Base-by-base conservation (phyloP, 2,329 filamentous ascomycete species). In the Eutypa lata region DNA sequence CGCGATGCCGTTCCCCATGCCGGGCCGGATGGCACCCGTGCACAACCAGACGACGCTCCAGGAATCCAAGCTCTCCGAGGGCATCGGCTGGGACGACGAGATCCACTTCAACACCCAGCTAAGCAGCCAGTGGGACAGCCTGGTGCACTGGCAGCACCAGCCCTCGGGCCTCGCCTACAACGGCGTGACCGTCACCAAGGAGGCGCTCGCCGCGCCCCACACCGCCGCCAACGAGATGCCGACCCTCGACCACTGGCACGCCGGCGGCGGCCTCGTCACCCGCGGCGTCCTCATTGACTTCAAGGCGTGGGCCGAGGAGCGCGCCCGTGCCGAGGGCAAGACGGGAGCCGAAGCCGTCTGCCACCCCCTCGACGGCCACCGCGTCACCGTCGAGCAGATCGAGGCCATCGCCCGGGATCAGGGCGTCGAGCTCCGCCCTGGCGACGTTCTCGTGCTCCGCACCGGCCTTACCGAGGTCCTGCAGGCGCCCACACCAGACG, bases 381-480 rank as follows among this genome's bases (percentile, higher is more conserved):
- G 76, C 26, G 85, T 87, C 64, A 77, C 75, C 0, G 69, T 79
- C 2, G 63, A 73, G 1, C 77, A 84, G 0, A 74, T 91, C 0
- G 78, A 81, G 50, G 74, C 77, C 8, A 82, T 83, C 33, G 87
- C 83, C 0, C 72, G 71, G 33, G 71, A 78, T 35, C 83, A 89
- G 58, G 80, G 80, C 0, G 72, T 89, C 24, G 79, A 87, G 55
- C 85, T 89, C 61, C 78, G 75, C 0, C 78, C 81, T 2, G 87
- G 87, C 5, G 86, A 90, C 55, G 81, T 90, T 51, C 73, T 90
- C 11, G 74, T 90, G 44, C 66, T 90, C 19, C 77, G 87, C 18
- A 84, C 80, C 1, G 87, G 87, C 0, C 82, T 79, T 59, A 81
- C 83, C 7, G 78, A 86, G 58, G 72, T 78, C 11, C 80, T 88